Conservation (phyloP, 768 basidiomycete species). For the Holtermannia corniformis region DNA sequence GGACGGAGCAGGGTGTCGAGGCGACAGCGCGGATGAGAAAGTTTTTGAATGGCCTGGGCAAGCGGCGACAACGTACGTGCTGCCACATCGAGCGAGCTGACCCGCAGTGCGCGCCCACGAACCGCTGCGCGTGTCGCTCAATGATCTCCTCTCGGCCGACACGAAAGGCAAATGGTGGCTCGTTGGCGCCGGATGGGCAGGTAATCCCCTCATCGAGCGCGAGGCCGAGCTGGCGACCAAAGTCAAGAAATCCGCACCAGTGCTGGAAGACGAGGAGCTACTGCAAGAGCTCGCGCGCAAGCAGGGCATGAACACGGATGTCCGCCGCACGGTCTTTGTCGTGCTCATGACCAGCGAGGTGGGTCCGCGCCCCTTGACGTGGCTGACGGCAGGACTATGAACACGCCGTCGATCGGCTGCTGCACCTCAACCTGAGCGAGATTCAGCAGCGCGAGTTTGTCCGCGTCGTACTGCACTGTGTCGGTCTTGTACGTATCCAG, state of each 20-base stretch:
- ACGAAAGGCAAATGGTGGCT: slow-evolving; percentile 98
- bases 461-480: slow-evolving; percentile 86
- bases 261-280: slow-evolving; percentile 30
- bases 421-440: slow-evolving; percentile 72
- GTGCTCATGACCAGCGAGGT: slow-evolving; percentile 95
- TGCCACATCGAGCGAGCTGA: slow-evolving; percentile 1
- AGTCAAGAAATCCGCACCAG: slow-evolving; percentile 37
- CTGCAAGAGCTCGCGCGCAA: slow-evolving; percentile 73
- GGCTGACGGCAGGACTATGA: slow-evolving; percentile 68
- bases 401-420: slow-evolving; percentile 87
- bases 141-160: slow-evolving; percentile 73
- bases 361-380: slow-evolving; percentile 29
- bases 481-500: slow-evolving; percentile 39
- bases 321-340: slow-evolving; percentile 80
- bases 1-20: slow-evolving; percentile 59
- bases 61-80: slow-evolving; percentile 52
- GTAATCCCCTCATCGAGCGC: slow-evolving; percentile 72
- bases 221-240: slow-evolving; percentile 25
- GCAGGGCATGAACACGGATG: slow-evolving; percentile 98
- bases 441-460: slow-evolving; percentile 89
- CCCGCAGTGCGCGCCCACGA: slow-evolving; percentile 69
- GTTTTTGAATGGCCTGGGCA: slow-evolving; percentile 63
- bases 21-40: slow-evolving; percentile 81
- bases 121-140: slow-evolving; percentile 70
- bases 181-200: slow-evolving; percentile 90